Evolutionary conservation across 805 yeast species (phyloP), one percentile per base, ranked within the genome.

Genomic region (Starmera dryadoides): DNA sequence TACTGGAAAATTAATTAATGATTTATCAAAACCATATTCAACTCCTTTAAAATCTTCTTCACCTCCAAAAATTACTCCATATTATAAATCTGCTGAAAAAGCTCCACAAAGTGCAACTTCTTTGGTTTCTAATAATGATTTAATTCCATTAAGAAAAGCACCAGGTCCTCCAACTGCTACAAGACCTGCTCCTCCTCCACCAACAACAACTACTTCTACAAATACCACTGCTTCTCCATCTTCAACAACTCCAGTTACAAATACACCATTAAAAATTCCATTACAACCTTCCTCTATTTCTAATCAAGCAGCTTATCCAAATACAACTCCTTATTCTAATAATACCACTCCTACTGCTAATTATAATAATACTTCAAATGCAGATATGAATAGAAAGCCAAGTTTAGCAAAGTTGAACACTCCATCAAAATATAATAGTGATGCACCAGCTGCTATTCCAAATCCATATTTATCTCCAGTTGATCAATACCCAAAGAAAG

Each of bases 61-160:
- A 16, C 66, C 69, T 15, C 71, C 71, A 35, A 47, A 52, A 32
- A 56, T 53, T n/a, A 46, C 50, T 4, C 58, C 56, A 12, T 50
- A 52, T 33, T 48, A 47, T 22, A 17, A 14, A 28, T 25, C 38
- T 33, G 35, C 37, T 25, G 16, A 36, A 32, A 28, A 32, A 5
- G 19, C 44, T 3, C 25, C n/a, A 29, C 39, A 34, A 25, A 38
- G 41, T 19, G 33, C 38, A 22, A 38, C 41, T 11, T 39, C 42
- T 11, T 29, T 48, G 38, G 23, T 30, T n/a, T 36, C 42, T 30
- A 46, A 49, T 30, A 46, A 42, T 12, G 70, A 62, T 23, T 50
- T 74, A 41, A 58, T 68, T 2, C 79, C 81, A 7, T 60, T 60
- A 47, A 66, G 82, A 58, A 66, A 64, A 42, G 80, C 82, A 1